Evolutionary conservation across 2,329 filamentous ascomycete genomes (phyloP).

Genomic region (Cercospora sojina): DNA sequence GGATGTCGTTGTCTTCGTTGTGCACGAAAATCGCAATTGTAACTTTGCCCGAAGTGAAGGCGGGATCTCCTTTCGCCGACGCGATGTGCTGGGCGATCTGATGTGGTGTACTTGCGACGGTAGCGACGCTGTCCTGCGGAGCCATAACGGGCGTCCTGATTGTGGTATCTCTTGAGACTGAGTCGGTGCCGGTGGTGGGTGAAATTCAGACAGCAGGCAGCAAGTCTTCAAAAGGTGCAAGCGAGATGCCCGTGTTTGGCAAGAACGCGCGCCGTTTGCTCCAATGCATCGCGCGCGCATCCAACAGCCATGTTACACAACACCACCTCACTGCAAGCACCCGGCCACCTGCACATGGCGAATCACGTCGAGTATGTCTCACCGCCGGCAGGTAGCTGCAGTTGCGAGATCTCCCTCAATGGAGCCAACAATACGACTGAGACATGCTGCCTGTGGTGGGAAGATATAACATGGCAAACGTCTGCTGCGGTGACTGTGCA

Average conservation of each 20-base stretch:
- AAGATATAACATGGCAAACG: not conserved
- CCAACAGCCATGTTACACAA: not conserved
- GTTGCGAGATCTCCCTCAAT: not conserved
- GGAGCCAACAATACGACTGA: not conserved
- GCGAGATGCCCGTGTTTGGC: not conserved
- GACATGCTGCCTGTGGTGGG: not conserved
- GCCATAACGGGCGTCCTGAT: not conserved
- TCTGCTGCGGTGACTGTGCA: not conserved
- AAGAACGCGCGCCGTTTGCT: not conserved
- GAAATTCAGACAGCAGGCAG: not conserved
- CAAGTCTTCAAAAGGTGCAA: not conserved
- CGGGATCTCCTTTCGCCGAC: not conserved
- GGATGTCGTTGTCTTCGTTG: conserved; percentile 8
- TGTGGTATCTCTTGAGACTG: not conserved
- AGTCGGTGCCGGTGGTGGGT: not conserved
- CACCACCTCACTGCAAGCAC: not conserved
- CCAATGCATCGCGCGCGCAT: not conserved
- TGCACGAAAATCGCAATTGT: conserved; percentile 3
- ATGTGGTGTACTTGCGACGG: conserved; percentile 1
- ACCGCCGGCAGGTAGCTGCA: not conserved
- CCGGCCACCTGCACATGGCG: not conserved
- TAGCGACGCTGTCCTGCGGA: not conserved
- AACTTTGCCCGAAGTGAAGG: not conserved
- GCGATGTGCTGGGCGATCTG: conserved; percentile 2
- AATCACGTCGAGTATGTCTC: not conserved